Conservation (phyloP, 441 rosid species). For the Metrosideros polymorpha region DNA sequence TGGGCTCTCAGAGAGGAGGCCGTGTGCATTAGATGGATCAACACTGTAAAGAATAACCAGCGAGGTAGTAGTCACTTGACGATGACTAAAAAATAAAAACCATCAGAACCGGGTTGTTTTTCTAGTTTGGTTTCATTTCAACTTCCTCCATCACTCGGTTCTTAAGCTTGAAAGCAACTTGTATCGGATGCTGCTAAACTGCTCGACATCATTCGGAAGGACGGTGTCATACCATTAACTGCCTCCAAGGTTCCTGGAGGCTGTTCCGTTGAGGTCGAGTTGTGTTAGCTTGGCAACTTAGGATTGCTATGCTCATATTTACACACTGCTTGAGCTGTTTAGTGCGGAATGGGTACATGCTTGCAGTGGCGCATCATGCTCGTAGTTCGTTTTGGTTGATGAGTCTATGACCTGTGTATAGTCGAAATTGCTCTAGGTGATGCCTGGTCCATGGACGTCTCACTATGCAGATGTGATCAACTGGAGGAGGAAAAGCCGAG, state of each 20-base stretch:
- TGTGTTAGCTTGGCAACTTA: background rate
- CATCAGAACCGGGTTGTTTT: background rate
- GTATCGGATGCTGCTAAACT: background rate
- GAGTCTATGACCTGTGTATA: background rate
- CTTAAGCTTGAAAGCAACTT: background rate
- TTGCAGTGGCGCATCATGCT: background rate
- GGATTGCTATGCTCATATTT: background rate
- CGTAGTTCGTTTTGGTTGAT: background rate
- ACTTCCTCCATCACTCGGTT: background rate
- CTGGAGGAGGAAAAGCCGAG: background rate
- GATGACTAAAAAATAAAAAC: too few species aligned
- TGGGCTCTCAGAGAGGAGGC: background rate
- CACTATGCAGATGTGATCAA: background rate
- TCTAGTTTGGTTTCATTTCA: background rate
- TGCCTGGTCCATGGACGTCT: background rate
- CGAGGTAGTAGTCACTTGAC: background rate
- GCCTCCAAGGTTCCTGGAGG: background rate
- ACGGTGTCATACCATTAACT: background rate
- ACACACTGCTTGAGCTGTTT: background rate
- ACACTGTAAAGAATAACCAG: background rate
- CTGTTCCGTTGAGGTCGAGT: background rate
- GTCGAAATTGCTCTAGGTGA: background rate
- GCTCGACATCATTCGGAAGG: background rate
- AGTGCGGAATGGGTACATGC: background rate
- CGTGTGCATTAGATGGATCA: background rate